phyloP scores from a whole-genome alignment of 495 filamentous ascomycete species.

The Beverwykella pulmonaria region DNA sequence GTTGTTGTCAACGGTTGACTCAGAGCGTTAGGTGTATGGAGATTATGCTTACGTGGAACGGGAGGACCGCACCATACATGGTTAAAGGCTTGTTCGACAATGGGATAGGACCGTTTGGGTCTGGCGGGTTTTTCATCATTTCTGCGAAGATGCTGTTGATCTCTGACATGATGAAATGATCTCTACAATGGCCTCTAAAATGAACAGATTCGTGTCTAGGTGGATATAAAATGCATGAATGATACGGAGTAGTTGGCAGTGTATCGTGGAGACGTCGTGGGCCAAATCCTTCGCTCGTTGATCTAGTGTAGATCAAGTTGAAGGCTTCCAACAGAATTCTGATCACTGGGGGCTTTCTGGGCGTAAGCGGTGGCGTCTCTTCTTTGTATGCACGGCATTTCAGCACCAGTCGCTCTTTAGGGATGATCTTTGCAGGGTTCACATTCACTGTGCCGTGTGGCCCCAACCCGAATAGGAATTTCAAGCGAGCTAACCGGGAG shows the following conservation, averaged over 20 bases:
- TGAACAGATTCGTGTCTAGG: too few relatives aligned
- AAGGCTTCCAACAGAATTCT: not conserved
- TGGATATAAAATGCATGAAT: too few relatives aligned
- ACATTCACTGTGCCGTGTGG: not conserved
- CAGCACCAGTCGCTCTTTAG: not conserved
- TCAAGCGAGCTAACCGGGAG: not conserved
- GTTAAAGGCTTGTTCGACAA: conserved; percentile 2
- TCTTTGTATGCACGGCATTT: not conserved
- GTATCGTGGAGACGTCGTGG: not conserved
- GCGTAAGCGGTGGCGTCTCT: not conserved
- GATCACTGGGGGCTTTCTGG: not conserved
- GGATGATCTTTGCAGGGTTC: not conserved
- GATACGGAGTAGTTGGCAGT: too few relatives aligned
- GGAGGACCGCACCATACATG: conserved; percentile 9
- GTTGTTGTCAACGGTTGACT: not conserved
- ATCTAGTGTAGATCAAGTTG: not conserved
- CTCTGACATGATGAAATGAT: not conserved
- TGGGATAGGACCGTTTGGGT: conserved; percentile 12
- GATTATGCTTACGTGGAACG: conserved; percentile 9
- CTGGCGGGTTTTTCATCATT: conserved; percentile 18
- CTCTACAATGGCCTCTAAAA: too few relatives aligned
- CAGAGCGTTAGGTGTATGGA: not conserved
- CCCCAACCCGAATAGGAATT: not conserved
- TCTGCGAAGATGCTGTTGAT: not conserved
- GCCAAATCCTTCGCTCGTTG: not conserved